Evolutionary conservation across 129 eudicot genomes (phyloP).

Genomic region (Artemisia tridentata): DNA sequence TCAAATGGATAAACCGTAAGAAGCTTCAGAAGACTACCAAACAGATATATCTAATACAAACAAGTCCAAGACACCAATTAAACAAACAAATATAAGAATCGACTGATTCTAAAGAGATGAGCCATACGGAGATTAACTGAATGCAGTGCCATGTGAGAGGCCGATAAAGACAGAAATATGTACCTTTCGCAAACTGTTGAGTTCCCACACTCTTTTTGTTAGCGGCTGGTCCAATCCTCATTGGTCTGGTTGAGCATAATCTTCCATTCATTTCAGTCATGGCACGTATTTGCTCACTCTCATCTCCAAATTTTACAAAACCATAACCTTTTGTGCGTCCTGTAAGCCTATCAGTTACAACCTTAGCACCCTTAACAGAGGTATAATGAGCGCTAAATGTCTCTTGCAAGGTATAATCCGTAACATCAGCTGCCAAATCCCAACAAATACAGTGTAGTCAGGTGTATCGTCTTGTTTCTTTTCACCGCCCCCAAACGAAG

Average conservation of each 20-base stretch:
- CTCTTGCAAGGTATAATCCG: slow-evolving; percentile 85
- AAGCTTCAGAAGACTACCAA: slow-evolving; percentile 16
- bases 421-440: slow-evolving; percentile 93
- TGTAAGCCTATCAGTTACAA: slow-evolving; percentile 78
- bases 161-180: not conserved
- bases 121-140: no score
- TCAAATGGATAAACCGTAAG: slow-evolving; percentile 33
- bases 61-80: slow-evolving; percentile 3
- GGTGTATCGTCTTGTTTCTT: slow-evolving; percentile 58
- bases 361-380: slow-evolving; percentile 89
- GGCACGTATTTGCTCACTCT: slow-evolving; percentile 77
- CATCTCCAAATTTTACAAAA: slow-evolving; percentile 91
- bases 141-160: no score
- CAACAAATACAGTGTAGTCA: slow-evolving; percentile 79
- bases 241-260: slow-evolving; percentile 78
- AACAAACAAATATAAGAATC: slow-evolving; percentile 13
- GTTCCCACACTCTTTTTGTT: slow-evolving; percentile 58
- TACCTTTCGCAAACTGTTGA: slow-evolving; percentile 64
- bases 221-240: slow-evolving; percentile 92
- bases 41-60: slow-evolving; percentile 17
- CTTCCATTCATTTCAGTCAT: slow-evolving; percentile 97
- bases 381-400: slow-evolving; percentile 79
- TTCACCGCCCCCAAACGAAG: slow-evolving; percentile 87
- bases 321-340: slow-evolving; percentile 96
- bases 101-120: no score